These are phyloP conservation scores for Xylariales sp. DNA, from an alignment of 2,329 filamentous ascomycete species.

Conservation along the genomic window DNA sequence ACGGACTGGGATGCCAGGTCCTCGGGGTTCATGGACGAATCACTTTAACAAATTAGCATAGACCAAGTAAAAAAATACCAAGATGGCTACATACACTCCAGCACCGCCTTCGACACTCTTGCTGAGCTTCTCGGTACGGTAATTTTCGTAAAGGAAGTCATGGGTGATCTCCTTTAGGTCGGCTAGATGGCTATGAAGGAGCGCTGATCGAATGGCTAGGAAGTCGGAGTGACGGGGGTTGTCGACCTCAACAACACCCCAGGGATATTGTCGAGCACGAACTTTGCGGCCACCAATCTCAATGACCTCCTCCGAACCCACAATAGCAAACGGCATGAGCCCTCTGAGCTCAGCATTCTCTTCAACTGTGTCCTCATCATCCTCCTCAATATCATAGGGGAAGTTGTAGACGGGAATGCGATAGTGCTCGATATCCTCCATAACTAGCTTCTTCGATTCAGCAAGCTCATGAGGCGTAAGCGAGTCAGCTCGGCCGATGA, in stretches of 20 bases:
- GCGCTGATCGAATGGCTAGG: slow-evolving; percentile 93
- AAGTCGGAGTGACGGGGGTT: slow-evolving; percentile 99
- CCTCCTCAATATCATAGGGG: slow-evolving; percentile 99
- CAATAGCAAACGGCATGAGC: slow-evolving; percentile 98
- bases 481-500: slow-evolving; percentile 98
- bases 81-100: slow-evolving; percentile 77
- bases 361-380: slow-evolving; percentile 98
- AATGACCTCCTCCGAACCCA: slow-evolving; percentile 94
- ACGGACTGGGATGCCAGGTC: slow-evolving; percentile 97
- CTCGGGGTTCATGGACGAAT: slow-evolving; percentile 97
- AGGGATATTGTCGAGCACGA: slow-evolving; percentile 96
- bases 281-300: slow-evolving; percentile 94
- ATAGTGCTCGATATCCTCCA: slow-evolving; percentile 99
- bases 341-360: slow-evolving; percentile 98
- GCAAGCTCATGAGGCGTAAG: slow-evolving; percentile 95
- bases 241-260: slow-evolving; percentile 98
- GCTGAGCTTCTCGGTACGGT: slow-evolving; percentile 99
- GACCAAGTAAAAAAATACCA: neutral
- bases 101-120: slow-evolving; percentile 97
- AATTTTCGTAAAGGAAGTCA: slow-evolving; percentile 99
- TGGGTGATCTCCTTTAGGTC: slow-evolving; percentile 99
- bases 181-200: slow-evolving; percentile 96
- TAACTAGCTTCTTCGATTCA: slow-evolving; percentile 99
- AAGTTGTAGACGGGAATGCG: slow-evolving; percentile 99
- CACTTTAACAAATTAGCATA: slow-evolving; percentile 60